Evolutionary conservation across 352 stramenopile species (phyloP), one percentile per base, ranked within the genome.

Genomic region (Globisporangium irregulare): DNA sequence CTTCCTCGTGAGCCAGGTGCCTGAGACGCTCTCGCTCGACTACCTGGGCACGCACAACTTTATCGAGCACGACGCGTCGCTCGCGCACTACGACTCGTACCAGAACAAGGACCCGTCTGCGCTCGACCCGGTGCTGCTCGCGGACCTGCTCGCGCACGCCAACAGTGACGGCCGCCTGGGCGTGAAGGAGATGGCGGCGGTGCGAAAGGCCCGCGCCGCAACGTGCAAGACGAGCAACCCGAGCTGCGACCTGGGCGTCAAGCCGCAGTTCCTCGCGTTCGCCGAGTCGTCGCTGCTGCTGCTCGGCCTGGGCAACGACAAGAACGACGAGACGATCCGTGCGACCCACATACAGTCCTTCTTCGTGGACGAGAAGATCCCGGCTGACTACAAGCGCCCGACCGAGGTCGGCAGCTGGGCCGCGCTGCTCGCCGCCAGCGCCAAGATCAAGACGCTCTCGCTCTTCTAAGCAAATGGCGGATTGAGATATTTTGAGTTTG

Each of bases 41-140:
- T 55, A 62, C 34, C 62, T 68, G 24, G 58, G 59, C 48, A 60
- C 34, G 22, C 75, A 81, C 67, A 74, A 77, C 69, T 36, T 56
- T 4, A 67, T 69, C 50, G 76, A 82, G 60, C 73, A 82, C 60
- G 76, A 82, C 65, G 67, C 66, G 56, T 82, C 76, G 48, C 62
- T 82, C 15, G 66, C 70, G 9, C 76, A 77, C 57, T n/a, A 25
- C 0, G 77, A 81, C 27, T 25, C 64, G 14, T 69, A 62, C 34
- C 53, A 62, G 24, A 69, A 69, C 53, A 36, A 60, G 14, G 73
- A 81, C 50, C 64, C 72, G 15, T 55, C 66, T 6, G n/a, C 22
- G 12, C 24, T 76, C 14, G 62, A 78, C 60, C 7, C 50, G 0
- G n/a, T 32, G 7, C 25, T 80, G 46, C 25, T 56, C 12, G 38